A percentile compares a stretch with the other conserved stretches of the same genome.
phyloP scores from a whole-genome alignment of 164 flowering plant genomes.

The Warburgia ugandensis region DNA sequence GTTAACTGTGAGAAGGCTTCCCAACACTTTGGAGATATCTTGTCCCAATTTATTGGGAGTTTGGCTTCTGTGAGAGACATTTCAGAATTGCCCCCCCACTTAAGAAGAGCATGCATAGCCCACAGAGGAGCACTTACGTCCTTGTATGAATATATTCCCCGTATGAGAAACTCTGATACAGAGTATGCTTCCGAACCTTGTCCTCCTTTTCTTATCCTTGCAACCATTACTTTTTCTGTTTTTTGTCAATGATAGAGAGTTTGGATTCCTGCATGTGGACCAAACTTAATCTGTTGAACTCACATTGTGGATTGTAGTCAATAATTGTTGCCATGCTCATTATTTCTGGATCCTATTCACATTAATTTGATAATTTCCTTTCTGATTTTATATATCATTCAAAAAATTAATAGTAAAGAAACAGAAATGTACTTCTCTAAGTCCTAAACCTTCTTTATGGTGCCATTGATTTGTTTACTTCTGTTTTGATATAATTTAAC shows the following conservation, averaged over 20 bases:
- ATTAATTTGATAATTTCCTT: background rate
- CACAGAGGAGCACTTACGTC: constrained; percentile 70
- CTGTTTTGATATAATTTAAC: no score
- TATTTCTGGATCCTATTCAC: no score
- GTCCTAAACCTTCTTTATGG: no score
- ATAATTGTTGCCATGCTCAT: no score
- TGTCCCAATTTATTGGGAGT: constrained; percentile 64
- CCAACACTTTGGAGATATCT: constrained; percentile 90
- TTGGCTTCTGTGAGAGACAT: constrained; percentile 56
- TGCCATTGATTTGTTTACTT: no score
- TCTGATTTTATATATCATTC: no score
- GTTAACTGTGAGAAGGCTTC: constrained; percentile 56
- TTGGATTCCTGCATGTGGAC: background rate
- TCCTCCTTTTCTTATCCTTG: background rate
- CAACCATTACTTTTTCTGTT: background rate
- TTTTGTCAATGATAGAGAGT: background rate
- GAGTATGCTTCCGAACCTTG: constrained; percentile 42
- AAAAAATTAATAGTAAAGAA: no score
- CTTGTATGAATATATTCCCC: constrained; percentile 80
- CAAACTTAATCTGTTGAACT: background rate
- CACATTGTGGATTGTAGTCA: background rate
- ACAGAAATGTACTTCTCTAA: no score
- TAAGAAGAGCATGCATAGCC: constrained; percentile 84
- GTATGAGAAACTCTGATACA: constrained; percentile 63
- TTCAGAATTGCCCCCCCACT: constrained; percentile 54